Evolutionary conservation across 1,284 basidiomycete genomes (phyloP).

Genomic region (Cryptococcus sp.): DNA sequence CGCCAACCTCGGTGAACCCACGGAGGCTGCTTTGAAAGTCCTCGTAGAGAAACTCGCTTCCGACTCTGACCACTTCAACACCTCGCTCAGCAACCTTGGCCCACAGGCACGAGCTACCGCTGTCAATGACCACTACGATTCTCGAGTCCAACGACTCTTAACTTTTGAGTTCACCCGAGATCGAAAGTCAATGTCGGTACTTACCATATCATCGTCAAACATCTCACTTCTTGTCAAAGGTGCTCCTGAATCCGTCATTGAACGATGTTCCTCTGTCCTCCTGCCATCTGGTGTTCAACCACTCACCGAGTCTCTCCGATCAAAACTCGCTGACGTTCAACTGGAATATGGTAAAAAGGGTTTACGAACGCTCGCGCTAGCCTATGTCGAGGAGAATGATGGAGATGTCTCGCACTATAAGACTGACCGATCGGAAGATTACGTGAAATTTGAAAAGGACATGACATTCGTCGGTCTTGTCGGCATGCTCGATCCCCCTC

Average conservation of each 20-base stretch:
- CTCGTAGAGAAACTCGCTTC: constrained; percentile 78
- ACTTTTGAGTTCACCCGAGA: constrained; percentile 98
- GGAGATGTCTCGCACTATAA: constrained; percentile 73
- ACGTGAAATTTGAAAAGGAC: constrained; percentile 80
- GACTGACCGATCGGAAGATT: constrained; percentile 71
- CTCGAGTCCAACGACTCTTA: constrained; percentile 68
- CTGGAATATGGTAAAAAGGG: constrained; percentile 72
- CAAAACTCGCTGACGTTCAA: constrained; percentile 60
- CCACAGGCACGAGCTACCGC: constrained; percentile 67
- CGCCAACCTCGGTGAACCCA: constrained; percentile 88
- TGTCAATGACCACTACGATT: constrained; percentile 76
- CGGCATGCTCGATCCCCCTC: constrained; percentile 96
- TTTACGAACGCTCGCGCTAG: constrained; percentile 85
- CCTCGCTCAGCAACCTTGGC: constrained; percentile 57
- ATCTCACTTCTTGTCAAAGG: constrained; percentile 80
- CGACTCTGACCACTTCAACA: constrained; percentile 50
- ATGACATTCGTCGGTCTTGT: constrained; percentile 92
- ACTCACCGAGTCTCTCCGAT: constrained; percentile 60
- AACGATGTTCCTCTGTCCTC: constrained; percentile 73
- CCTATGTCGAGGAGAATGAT: constrained; percentile 75
- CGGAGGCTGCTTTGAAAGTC: constrained; percentile 89
- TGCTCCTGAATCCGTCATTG: constrained; percentile 89
- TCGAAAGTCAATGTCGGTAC: constrained; percentile 98
- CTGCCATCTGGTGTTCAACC: constrained; percentile 61
- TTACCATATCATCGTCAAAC: constrained; percentile 64